These are phyloP conservation scores for Lentinus brumalis DNA, from an alignment of 768 basidiomycete species.

Conservation along the genomic window DNA sequence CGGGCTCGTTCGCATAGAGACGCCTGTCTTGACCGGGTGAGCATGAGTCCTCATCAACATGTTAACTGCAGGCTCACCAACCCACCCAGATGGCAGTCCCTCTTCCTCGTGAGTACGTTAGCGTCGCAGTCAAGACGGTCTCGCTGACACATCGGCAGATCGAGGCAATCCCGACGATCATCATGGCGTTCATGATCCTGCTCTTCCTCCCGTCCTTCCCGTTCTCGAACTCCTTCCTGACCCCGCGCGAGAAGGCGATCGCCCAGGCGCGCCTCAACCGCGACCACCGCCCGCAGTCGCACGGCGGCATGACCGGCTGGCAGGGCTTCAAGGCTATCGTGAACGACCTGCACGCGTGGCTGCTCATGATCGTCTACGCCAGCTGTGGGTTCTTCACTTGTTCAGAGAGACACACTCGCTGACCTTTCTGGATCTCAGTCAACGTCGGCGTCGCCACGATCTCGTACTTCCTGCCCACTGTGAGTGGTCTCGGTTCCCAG, in stretches of 20 bases:
- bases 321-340: constrained; percentile 55
- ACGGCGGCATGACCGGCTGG: constrained; percentile 61
- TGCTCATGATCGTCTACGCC: constrained; percentile 38
- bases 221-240: constrained; percentile 54
- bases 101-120: constrained; percentile 46
- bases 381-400: constrained; percentile 7
- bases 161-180: constrained; percentile 55
- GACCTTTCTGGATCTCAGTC: constrained; percentile 33
- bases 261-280: constrained; percentile 57
- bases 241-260: constrained; percentile 53
- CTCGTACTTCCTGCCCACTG: constrained; percentile 59
- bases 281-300: constrained; percentile 58
- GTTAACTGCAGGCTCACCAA: not conserved
- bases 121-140: not conserved
- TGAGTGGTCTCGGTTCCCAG: constrained; percentile 23
- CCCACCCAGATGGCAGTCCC: constrained; percentile 53
- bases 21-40: too few species aligned
- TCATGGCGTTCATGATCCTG: constrained; percentile 52
- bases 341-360: constrained; percentile 52
- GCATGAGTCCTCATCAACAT: not conserved
- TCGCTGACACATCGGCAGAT: constrained; percentile 35
- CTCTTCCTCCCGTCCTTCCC: constrained; percentile 58
- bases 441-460: constrained; percentile 59
- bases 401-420: not conserved
- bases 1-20: too few species aligned